Evolutionary conservation across 2,329 filamentous ascomycete genomes (phyloP), one percentile per base, ranked within the genome.

Genomic region (Aspergillus sojae): DNA sequence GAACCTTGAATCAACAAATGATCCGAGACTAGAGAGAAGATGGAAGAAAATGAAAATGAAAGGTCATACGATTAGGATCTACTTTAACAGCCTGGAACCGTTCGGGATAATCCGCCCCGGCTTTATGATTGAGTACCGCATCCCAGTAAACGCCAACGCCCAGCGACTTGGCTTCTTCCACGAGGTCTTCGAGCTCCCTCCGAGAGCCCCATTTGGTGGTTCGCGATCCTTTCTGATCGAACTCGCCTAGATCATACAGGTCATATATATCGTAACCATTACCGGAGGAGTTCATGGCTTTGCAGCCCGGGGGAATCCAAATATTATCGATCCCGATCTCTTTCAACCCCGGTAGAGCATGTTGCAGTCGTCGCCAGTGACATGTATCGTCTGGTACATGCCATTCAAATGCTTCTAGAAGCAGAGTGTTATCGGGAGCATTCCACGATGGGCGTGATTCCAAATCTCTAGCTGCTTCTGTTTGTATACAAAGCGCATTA

Each of bases 331-430:
- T 80, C 2, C 89, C 90, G 39, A 88, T 82, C 0, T 81, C 78
- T 68, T 86, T 85, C 2, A 91, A 79, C 3, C 79, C 77, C 0
- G 85, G 83, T 1, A 90, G 71, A 7, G 81, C 81, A 21, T 79
- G 77, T 16, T 78, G 76, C 1, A 91, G 82, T 10, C 88, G 85
- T 41, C 80, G 77, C 85, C 87, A 91, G 75, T 91, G 89, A 55
- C 81, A 77, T 58, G 84, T 76, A 66, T 89, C 85, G 50, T 84
- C 83, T 2, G 88, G 87, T 5, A 87, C 82, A 71, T 92, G 88
- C 90, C 90, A 92, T 79, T 92, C 90, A 72, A 91, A 92, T 14
- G 82, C 86, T 75, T 92, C 89, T 68, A 92, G 84, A 78, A 92
- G 85, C 58, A 86, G 84, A 19, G 62, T 53, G 54, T 79, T 79